Evolutionary conservation across 148 eudicot genomes (phyloP).

Genomic region (Euryodendron excelsum): DNA sequence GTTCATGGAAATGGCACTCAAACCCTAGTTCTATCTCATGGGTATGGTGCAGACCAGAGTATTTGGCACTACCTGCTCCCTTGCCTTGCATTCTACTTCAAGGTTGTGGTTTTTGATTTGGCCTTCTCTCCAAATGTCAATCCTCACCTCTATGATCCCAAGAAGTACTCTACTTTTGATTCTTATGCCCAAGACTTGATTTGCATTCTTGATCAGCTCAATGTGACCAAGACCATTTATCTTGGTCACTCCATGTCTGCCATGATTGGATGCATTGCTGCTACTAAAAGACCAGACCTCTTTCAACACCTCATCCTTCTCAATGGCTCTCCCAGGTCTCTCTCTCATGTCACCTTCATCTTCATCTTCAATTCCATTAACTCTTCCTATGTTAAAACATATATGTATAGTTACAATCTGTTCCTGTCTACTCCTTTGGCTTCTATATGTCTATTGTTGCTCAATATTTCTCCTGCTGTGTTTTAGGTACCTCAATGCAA

Average conservation of each 20-base stretch:
- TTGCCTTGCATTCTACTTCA: slow-evolving; percentile 30
- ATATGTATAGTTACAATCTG: too few relatives aligned
- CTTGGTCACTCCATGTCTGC: slow-evolving; percentile 45
- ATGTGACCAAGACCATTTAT: slow-evolving; percentile 20
- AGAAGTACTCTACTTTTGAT: slow-evolving; percentile 31
- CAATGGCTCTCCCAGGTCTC: slow-evolving; percentile 31
- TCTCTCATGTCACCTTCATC: too few relatives aligned
- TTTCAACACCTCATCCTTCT: slow-evolving; percentile 30
- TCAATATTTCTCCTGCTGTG: background rate
- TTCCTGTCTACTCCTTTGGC: too few relatives aligned
- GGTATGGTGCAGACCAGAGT: slow-evolving; percentile 35
- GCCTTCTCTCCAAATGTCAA: slow-evolving; percentile 30
- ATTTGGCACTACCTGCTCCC: slow-evolving; percentile 38
- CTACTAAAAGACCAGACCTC: slow-evolving; percentile 24
- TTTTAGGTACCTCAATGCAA: slow-evolving; percentile 17
- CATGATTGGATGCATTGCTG: slow-evolving; percentile 45
- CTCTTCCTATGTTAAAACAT: too few relatives aligned
- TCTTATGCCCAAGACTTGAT: slow-evolving; percentile 37
- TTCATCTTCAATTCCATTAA: too few relatives aligned
- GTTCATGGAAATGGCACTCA: slow-evolving; percentile 33
- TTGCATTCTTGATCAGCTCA: slow-evolving; percentile 31
- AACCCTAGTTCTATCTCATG: slow-evolving; percentile 33
- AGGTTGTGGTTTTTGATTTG: slow-evolving; percentile 36
- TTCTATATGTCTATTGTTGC: too few relatives aligned
- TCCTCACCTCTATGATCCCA: slow-evolving; percentile 26